phyloP scores from a whole-genome alignment of 2,329 filamentous ascomycete species.

The Tolypocladium ovalisporum region DNA sequence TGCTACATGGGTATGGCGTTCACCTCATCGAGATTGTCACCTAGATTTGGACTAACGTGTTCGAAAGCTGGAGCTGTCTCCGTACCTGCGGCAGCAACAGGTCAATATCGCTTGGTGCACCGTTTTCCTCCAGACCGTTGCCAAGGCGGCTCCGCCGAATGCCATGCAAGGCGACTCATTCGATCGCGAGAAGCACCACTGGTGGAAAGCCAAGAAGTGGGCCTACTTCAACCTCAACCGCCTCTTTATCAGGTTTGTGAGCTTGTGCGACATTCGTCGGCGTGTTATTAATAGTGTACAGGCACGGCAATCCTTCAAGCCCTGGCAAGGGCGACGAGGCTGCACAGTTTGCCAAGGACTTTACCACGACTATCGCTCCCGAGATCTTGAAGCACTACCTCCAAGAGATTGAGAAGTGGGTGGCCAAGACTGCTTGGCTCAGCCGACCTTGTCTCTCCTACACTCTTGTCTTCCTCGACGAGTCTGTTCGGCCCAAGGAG shows the following conservation, averaged over 20 bases:
- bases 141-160: constrained; percentile 69
- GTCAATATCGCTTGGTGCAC: constrained; percentile 93
- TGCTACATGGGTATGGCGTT: constrained; percentile 66
- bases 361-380: constrained; percentile 83
- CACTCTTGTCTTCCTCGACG: constrained; percentile 89
- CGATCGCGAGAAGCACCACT: constrained; percentile 87
- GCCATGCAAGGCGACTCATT: constrained; percentile 75
- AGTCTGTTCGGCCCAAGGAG: constrained; percentile 92
- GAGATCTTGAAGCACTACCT: constrained; percentile 95
- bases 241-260: constrained; percentile 71
- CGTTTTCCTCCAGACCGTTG: constrained; percentile 81
- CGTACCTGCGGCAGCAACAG: constrained; percentile 65
- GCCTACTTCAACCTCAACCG: constrained; percentile 96
- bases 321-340: constrained; percentile 68
- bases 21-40: neutral
- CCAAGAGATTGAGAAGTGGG: constrained; percentile 93
- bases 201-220: constrained; percentile 99
- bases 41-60: neutral
- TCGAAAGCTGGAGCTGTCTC: constrained; percentile 74
- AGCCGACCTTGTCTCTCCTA: constrained; percentile 91
- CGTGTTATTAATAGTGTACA: constrained; percentile 21
- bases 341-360: constrained; percentile 75
- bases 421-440: constrained; percentile 86
- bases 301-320: constrained; percentile 79
- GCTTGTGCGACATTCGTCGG: neutral